Evolutionary conservation across 352 stramenopile species (phyloP), one percentile per base, ranked within the genome.

Genomic region (Pythium guiyangense): DNA sequence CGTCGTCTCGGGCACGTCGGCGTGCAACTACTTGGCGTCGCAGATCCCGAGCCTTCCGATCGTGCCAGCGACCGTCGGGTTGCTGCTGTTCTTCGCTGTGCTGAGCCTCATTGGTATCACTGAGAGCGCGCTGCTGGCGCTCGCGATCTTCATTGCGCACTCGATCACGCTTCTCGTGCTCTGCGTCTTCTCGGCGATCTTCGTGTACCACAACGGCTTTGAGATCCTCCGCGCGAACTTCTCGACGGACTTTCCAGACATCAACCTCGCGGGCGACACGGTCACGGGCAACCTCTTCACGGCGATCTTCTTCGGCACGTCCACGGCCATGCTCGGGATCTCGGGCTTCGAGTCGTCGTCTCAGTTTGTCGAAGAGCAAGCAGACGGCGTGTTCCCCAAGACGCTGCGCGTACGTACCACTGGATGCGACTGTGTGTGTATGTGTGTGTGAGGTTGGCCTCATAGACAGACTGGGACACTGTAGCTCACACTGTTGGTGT

Each of bases 301-400:
- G n/a, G 88, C 88, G 4, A 63, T 96, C 37, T 96, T 96, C 66
- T 97, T 97, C 52, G 90, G 90, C 52, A 94, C 88, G 47, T 96
- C 83, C 4, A 91, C 84, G 6, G 92, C 92, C n/a, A 97, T 98
- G 88, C 85, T 98, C 15, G 94, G 94, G 49, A 96, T 98, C 64
- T 97, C 86, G 18, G 94, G 94, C 22, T 98, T 98, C 54, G 94
- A 98, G 69, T 96, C 87, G 5, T 96, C 86, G 44, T 96, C 90
- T 22, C 92, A 98, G 69, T 98, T 98, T 71, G 90, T 98, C 18
- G 86, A 98, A 69, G 90, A 97, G 61, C 91, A 98, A 62, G 89
- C 82, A 18, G 75, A 93, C n/a, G 92, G 92, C 17, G 92, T 98
- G 15, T 98, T 98, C 69, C 83, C 86, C 11, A 97, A 97, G 71